These are phyloP conservation scores for Clarireedia paspali DNA, from an alignment of 2,329 filamentous ascomycete species.

Conservation along the genomic window DNA sequence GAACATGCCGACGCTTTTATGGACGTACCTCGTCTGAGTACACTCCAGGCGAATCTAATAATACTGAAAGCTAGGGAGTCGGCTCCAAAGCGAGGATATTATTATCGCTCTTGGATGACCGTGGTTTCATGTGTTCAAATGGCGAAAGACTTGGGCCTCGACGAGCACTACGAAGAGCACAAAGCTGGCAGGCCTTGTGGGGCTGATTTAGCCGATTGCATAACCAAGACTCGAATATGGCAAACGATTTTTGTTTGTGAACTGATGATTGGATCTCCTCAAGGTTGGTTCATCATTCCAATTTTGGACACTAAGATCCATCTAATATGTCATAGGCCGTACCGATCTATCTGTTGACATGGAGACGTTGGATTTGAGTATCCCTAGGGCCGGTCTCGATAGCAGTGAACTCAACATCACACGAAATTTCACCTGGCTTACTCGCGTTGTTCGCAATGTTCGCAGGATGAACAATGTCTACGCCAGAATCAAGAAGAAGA, in stretches of 20 bases:
- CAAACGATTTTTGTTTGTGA: conserved; percentile 81
- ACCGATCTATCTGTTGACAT: conserved; percentile 69
- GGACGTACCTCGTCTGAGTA: conserved; percentile 83
- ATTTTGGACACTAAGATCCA: background rate
- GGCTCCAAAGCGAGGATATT: conserved; percentile 89
- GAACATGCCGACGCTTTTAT: conserved; percentile 90
- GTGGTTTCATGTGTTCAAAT: conserved; percentile 88
- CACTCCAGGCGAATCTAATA: conserved; percentile 81
- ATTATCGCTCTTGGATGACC: conserved; percentile 95
- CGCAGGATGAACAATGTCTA: conserved; percentile 71
- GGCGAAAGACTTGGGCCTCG: conserved; percentile 82
- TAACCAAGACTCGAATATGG: conserved; percentile 82
- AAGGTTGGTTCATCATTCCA: conserved; percentile 51
- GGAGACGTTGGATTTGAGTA: conserved; percentile 67
- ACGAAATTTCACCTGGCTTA: conserved; percentile 76
- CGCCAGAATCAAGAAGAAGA: conserved; percentile 62
- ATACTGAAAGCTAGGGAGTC: conserved; percentile 86
- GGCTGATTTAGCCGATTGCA: conserved; percentile 64
- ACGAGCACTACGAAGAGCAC: conserved; percentile 80
- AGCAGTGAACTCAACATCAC: conserved; percentile 70
- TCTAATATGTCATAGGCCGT: conserved; percentile 46
- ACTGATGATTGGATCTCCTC: conserved; percentile 86
- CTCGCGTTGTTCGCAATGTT: conserved; percentile 70
- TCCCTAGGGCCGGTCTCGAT: conserved; percentile 60
- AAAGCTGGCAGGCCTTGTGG: conserved; percentile 63